Evolutionary conservation across 805 yeast species (phyloP).

Genomic region (Cyberlindnera saturnus): DNA sequence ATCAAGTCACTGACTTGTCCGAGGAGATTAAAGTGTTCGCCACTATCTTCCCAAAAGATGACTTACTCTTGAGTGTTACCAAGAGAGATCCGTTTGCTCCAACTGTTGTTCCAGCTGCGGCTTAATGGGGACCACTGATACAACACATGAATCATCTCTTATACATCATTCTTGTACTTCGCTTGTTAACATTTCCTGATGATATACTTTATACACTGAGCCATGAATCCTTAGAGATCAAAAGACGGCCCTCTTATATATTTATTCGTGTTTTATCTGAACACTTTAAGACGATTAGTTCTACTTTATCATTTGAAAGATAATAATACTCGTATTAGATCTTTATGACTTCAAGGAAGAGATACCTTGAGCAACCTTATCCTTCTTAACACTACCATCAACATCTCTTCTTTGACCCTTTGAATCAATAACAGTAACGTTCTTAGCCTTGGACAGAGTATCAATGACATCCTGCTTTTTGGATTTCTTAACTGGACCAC

Average conservation of each 20-base stretch:
- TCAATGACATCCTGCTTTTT: conserved; percentile 61
- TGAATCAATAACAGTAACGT: conserved; percentile 71
- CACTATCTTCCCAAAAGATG: conserved; percentile 96
- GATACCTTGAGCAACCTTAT: conserved; percentile 22
- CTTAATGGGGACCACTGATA: neutral
- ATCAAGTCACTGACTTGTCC: conserved; percentile 73
- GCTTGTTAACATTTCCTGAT: no score
- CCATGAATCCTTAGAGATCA: no score
- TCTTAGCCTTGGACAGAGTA: conserved; percentile 65
- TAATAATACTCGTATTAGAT: neutral
- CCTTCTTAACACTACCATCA: conserved; percentile 57
- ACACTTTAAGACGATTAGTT: no score
- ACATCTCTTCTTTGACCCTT: conserved; percentile 72
- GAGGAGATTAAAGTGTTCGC: conserved; percentile 96
- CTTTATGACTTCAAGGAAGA: conserved; percentile 18
- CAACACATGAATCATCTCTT: neutral
- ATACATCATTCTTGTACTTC: no score
- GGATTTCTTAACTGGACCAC: conserved; percentile 35
- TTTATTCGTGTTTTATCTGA: no score
- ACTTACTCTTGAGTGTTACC: conserved; percentile 71
- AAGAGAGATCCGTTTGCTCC: conserved; percentile 46
- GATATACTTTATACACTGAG: neutral
- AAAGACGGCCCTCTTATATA: no score
- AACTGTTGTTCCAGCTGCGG: conserved; percentile 9
- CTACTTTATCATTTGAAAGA: no score